These are phyloP conservation scores for Fusarium mexicanum DNA, from an alignment of 2,329 filamentous ascomycete genomes.

Conservation along the genomic window DNA sequence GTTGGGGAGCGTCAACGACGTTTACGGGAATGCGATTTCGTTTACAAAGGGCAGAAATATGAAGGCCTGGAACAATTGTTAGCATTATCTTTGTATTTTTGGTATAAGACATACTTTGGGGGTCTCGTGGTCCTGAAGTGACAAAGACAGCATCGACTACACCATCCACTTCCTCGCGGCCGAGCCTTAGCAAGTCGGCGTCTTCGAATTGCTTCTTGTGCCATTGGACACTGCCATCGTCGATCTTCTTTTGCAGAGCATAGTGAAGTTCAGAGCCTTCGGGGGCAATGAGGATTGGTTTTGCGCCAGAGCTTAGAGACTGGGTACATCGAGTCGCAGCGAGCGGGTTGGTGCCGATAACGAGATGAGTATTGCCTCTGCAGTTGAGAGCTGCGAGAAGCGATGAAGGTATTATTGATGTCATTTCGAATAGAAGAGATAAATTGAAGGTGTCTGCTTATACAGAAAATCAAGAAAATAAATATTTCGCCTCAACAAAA, in stretches of 20 bases:
- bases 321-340: slow-evolving; percentile 85
- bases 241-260: slow-evolving; percentile 69
- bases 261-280: slow-evolving; percentile 68
- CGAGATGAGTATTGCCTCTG: slow-evolving; percentile 78
- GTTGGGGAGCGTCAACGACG: slow-evolving; percentile 83
- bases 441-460: background rate
- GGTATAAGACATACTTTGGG: slow-evolving; percentile 48
- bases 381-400: slow-evolving; percentile 80
- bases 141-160: slow-evolving; percentile 95
- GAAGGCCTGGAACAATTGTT: slow-evolving; percentile 57
- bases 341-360: slow-evolving; percentile 86
- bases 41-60: slow-evolving; percentile 79
- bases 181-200: slow-evolving; percentile 76
- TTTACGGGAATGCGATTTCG: slow-evolving; percentile 90
- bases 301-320: slow-evolving; percentile 83
- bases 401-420: slow-evolving; percentile 47
- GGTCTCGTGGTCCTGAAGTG: slow-evolving; percentile 65
- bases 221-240: slow-evolving; percentile 74
- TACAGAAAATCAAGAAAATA: background rate
- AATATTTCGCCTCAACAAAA: background rate
- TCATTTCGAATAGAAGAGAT: background rate
- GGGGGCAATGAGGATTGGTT: slow-evolving; percentile 80
- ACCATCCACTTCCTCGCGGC: slow-evolving; percentile 78
- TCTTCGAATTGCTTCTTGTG: slow-evolving; percentile 73
- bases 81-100: background rate